Base-by-base conservation (phyloP, 129 eudicot species). In the Flaveria sonorensis region DNA sequence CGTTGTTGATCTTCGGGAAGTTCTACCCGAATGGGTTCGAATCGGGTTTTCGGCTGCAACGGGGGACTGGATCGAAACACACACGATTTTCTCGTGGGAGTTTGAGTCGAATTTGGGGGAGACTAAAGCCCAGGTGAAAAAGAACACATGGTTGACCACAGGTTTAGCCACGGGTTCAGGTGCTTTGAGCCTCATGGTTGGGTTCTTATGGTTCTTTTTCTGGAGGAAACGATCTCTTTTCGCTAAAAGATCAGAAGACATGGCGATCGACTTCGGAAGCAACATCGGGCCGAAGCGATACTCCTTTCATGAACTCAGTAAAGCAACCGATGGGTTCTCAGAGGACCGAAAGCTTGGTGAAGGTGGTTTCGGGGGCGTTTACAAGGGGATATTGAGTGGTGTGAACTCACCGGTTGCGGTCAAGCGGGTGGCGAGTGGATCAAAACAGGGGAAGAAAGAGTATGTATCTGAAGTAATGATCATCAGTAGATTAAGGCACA, bases 361-460 rank as follows among this genome's bases (percentile, higher is more conserved):
- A 75, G 89, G 87, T 57, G 89, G 89, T 15, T 86, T 86, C 61
- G 89, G 89, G 52, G 87, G 90, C 2, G 90, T 86, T 73, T 86
- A 83, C 73, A 86, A 77, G 77, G 90, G 90, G 19, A 28, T 72
- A 10, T 81, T 86, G 63, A 40, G 71, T 26, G 75, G 68, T 2
- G 48, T 68, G 19, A 72, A 67, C 30, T 42, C 52, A 13, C 64
- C 42, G 11, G 78, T 86, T 1, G 87, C 87, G n/a, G 90, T 86
- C 21, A 86, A 86, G 47, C 66, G 83, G 23, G 81, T 86, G 24
- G 73, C 85, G 7, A 86, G 85, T 6, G 81, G 85, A 20, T 86
- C 90, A 16, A 86, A 83, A 40, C 90, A 87, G 52, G 88, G 91
- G 21, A 84, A 75, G 48, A 87, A 81, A 65, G 88, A 87, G 72